phyloP scores from a whole-genome alignment of 2,329 filamentous ascomycete species.

The Trichoderma hamatum region DNA sequence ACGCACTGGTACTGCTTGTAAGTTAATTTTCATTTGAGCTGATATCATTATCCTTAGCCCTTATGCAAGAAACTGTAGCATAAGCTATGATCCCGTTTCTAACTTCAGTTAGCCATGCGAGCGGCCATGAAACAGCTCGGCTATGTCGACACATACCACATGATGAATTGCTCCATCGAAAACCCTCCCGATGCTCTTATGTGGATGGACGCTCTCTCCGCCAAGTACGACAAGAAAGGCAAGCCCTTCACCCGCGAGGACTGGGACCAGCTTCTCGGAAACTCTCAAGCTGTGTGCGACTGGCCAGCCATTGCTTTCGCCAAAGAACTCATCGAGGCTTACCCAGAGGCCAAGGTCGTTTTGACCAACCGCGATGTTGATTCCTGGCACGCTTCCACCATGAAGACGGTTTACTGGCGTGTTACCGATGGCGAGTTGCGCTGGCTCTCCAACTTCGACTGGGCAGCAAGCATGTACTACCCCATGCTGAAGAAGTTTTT shows the following conservation, averaged over 20 bases:
- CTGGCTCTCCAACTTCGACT: constrained; percentile 50
- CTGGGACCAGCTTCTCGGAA: constrained; percentile 69
- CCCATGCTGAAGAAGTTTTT: constrained; percentile 73
- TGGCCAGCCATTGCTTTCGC: constrained; percentile 67
- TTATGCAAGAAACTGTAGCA: not conserved
- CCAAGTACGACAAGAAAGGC: constrained; percentile 45
- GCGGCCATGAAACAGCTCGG: constrained; percentile 67
- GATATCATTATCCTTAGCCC: not conserved
- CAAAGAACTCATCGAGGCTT: constrained; percentile 70
- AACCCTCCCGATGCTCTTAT: constrained; percentile 61
- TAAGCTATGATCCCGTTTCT: not conserved
- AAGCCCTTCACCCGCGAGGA: constrained; percentile 62
- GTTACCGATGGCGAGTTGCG: constrained; percentile 62
- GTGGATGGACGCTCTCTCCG: constrained; percentile 70
- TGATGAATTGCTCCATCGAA: constrained; percentile 71
- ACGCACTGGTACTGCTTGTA: constrained; percentile 71
- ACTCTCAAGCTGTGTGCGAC: constrained; percentile 70
- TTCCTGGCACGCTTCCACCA: constrained; percentile 57
- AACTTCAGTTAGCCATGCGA: constrained; percentile 55
- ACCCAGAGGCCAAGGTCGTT: constrained; percentile 73
- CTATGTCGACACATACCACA: constrained; percentile 72
- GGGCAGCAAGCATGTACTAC: constrained; percentile 69
- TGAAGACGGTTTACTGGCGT: constrained; percentile 70
- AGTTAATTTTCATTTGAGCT: constrained; percentile 30
- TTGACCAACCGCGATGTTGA: constrained; percentile 68